Evolutionary conservation across 192 early-diverging fungal species (phyloP).

Genomic region (Dissophora globulifera): DNA sequence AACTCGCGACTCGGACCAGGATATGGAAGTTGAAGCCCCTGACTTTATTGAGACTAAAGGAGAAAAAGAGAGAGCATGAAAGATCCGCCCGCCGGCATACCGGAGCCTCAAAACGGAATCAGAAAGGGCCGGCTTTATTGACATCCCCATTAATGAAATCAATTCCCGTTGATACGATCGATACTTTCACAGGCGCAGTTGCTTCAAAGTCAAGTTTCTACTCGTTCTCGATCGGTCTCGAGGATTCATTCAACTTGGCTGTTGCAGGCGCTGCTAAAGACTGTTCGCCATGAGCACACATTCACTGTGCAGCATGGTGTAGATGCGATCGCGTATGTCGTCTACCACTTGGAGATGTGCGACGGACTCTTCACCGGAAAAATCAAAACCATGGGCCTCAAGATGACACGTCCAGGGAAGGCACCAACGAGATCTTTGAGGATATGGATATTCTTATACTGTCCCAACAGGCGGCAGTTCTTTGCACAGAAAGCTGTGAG

Average conservation of each 20-base stretch:
- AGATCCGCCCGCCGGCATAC: too few relatives aligned
- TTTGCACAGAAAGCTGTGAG: constrained; percentile 92
- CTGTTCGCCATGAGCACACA: constrained; percentile 95
- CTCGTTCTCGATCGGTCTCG: constrained; percentile 97
- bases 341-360: constrained; percentile 98
- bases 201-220: constrained; percentile 89
- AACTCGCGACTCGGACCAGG: too few relatives aligned
- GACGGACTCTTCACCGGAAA: constrained; percentile 97
- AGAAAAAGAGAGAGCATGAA: too few relatives aligned
- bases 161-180: constrained; percentile 70
- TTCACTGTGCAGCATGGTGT: constrained; percentile 96
- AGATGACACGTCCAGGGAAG: constrained; percentile 98
- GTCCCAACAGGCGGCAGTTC: constrained; percentile 81
- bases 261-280: constrained; percentile 92
- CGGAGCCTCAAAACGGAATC: too few relatives aligned
- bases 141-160: constrained; percentile 65
- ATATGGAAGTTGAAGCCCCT: too few relatives aligned
- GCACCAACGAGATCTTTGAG: constrained; percentile 96
- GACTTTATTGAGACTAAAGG: too few relatives aligned
- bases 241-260: constrained; percentile 90
- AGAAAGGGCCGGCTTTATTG: constrained; percentile 67
- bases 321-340: constrained; percentile 94
- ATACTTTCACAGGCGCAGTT: constrained; percentile 60
- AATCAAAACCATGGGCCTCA: constrained; percentile 98
- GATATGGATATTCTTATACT: constrained; percentile 97